Percentiles rank a stretch among this genome's conserved stretches.
Conservation (phyloP, 2,329 filamentous ascomycete genomes). For the Fusarium sp. region DNA sequence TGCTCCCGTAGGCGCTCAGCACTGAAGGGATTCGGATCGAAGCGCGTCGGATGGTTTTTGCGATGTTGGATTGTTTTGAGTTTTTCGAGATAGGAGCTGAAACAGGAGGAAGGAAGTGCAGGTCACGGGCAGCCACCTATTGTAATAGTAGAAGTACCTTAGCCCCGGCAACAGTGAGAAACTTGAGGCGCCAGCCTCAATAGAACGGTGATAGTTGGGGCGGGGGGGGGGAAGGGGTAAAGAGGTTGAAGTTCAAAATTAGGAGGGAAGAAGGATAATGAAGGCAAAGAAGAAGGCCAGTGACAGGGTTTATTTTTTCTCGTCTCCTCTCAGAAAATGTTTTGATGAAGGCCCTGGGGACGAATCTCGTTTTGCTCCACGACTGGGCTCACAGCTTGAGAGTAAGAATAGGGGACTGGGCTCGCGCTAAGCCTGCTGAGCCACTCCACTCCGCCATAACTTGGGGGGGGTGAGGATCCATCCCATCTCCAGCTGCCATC, state of each 20-base stretch:
- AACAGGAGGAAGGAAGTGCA: slow-evolving; percentile 49
- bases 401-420: slow-evolving; percentile 52
- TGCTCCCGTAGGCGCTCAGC: slow-evolving; percentile 43
- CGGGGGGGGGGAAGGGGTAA: slow-evolving; percentile 38
- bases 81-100: slow-evolving; percentile 48
- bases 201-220: slow-evolving; percentile 51
- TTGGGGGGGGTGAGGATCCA: slow-evolving; percentile 48
- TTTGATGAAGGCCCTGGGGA: slow-evolving; percentile 50
- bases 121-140: slow-evolving; percentile 48
- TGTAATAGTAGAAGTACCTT: slow-evolving; percentile 35
- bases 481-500: slow-evolving; percentile 41
- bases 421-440: slow-evolving; percentile 52
- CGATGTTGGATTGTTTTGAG: slow-evolving; percentile 37
- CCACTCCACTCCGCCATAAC: slow-evolving; percentile 50
- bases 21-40: slow-evolving; percentile 38
- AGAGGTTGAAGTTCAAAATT: slow-evolving; percentile 43
- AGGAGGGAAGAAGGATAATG: slow-evolving; percentile 47
- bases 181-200: slow-evolving; percentile 54
- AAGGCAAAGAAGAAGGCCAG: slow-evolving; percentile 45
- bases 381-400: slow-evolving; percentile 43
- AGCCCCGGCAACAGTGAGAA: slow-evolving; percentile 46
- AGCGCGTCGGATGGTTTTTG: slow-evolving; percentile 34
- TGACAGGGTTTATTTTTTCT: slow-evolving; percentile 45
- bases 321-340: slow-evolving; percentile 44
- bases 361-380: slow-evolving; percentile 49